Evolutionary conservation across 768 basidiomycete genomes (phyloP).

Genomic region (Clitopilus passeckerianus): DNA sequence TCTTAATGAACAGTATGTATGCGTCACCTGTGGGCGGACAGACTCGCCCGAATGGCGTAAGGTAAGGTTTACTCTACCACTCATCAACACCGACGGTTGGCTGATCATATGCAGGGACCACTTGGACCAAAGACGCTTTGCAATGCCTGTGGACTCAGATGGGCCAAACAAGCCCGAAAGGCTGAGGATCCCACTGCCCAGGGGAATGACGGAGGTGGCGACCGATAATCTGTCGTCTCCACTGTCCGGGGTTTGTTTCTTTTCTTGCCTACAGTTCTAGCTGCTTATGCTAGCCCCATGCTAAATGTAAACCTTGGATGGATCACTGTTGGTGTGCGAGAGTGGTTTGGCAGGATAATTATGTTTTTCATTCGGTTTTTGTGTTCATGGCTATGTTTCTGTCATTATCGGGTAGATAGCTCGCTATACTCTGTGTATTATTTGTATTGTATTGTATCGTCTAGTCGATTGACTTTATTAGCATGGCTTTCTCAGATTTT

Average conservation of each 20-base stretch:
- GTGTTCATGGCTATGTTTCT: background rate
- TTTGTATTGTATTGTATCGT: background rate
- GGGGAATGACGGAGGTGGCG: constrained; percentile 10
- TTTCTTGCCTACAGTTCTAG: too few relatives aligned
- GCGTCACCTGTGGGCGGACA: constrained; percentile 89
- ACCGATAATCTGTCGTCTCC: background rate
- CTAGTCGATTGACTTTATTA: too few relatives aligned
- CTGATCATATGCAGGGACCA: constrained; percentile 57
- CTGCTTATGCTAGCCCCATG: too few relatives aligned
- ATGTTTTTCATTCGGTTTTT: background rate
- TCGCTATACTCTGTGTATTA: background rate
- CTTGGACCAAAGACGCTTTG: constrained; percentile 96
- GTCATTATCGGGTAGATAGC: background rate
- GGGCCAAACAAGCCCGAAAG: constrained; percentile 69
- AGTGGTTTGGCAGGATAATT: too few relatives aligned
- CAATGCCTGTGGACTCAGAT: constrained; percentile 92
- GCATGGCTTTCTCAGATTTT: too few relatives aligned
- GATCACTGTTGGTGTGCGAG: too few relatives aligned
- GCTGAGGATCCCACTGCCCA: constrained; percentile 24
- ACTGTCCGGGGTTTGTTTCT: too few relatives aligned
- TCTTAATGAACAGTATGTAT: constrained; percentile 70
- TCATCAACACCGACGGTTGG: too few relatives aligned
- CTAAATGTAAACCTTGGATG: too few relatives aligned
- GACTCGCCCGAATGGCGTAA: constrained; percentile 98
- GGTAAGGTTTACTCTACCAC: constrained; percentile 25